Evolutionary conservation across 805 yeast genomes (phyloP).

Genomic region (Metschnikowia vanudenii): DNA sequence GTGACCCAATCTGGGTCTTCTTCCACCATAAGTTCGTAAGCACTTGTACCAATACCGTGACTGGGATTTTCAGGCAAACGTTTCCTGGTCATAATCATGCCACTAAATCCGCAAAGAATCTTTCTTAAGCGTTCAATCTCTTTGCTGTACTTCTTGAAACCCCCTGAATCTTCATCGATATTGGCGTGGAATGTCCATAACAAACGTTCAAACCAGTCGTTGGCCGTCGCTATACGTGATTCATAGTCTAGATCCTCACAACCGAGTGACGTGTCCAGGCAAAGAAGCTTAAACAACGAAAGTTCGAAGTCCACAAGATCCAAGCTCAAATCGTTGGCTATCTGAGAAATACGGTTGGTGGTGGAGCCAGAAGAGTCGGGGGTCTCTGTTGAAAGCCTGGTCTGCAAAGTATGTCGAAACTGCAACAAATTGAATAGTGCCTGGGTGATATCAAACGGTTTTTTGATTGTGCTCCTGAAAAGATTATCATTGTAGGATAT

Average conservation of each 20-base stretch:
- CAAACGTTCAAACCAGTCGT: background rate
- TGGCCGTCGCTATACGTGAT: background rate
- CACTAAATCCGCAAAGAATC: background rate
- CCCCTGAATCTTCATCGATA: background rate
- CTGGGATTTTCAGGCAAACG: no score
- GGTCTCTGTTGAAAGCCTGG: background rate
- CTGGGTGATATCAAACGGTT: background rate
- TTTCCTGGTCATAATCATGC: no score
- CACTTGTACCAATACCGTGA: no score
- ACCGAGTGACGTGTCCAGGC: background rate
- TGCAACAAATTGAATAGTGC: slow-evolving; percentile 1
- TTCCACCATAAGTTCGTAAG: no score
- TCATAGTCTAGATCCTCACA: background rate
- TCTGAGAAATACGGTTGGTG: no score
- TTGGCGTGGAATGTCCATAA: background rate
- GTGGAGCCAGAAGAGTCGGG: background rate
- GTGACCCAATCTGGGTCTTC: no score
- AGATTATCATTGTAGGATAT: background rate
- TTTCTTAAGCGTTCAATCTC: background rate
- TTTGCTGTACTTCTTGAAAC: background rate
- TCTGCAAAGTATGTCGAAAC: background rate
- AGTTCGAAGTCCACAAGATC: slow-evolving; percentile 1
- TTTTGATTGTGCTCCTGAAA: background rate
- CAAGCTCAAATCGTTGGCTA: background rate
- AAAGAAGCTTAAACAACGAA: background rate